Base-by-base conservation (phyloP, 805 yeast species). In the Metschnikowia aberdeeniae region DNA sequence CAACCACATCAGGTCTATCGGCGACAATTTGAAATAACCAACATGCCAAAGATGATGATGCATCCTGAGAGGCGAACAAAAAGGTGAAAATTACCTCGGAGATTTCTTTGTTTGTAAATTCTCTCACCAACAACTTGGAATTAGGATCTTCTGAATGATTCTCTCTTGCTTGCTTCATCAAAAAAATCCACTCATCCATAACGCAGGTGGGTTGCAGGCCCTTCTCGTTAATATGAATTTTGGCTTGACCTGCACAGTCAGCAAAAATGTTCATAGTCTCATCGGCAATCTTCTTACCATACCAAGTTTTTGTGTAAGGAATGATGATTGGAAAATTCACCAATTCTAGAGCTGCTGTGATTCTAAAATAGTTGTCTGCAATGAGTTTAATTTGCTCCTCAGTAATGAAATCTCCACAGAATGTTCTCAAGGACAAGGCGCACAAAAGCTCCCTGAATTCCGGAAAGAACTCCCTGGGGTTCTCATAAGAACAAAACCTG, bases 231-330 rank as follows among this genome's bases (percentile, higher is more conserved):
- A 92, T 84, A 61, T 83, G 83, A 46, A 77, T 78, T 67, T 92
- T 92, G 44, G 98, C 87, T 80, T 74, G 79, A 55, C 77, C 89
- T 13, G 99, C 96, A 74, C 98, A 92, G 24, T 68, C 68, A 60
- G 83, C 97, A 58, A 93, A 89, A 57, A 89, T 83, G 57, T 81
- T 84, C 97, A 93, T 92, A 13, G 96, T 88, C 75, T 84, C 80
- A 64, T 93, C 96, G 46, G 97, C 95, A 60, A 90, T 86, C 62
- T 77, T 81, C 73, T 87, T 84, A 55, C 99, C 99, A 68, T 90
- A 88, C 99, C 99, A 93, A 30, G 99, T 85, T 73, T 92, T 93
- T 50, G 99, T 89, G 76, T 77, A 93, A 27, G 99, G 99, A 40
- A 93, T 66, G 53, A 93, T 92, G 58, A 93, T 87, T 51, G 99